Evolutionary conservation across 176 grass and related monocot species (phyloP).

Genomic region (Bothriochloa decipiens): DNA sequence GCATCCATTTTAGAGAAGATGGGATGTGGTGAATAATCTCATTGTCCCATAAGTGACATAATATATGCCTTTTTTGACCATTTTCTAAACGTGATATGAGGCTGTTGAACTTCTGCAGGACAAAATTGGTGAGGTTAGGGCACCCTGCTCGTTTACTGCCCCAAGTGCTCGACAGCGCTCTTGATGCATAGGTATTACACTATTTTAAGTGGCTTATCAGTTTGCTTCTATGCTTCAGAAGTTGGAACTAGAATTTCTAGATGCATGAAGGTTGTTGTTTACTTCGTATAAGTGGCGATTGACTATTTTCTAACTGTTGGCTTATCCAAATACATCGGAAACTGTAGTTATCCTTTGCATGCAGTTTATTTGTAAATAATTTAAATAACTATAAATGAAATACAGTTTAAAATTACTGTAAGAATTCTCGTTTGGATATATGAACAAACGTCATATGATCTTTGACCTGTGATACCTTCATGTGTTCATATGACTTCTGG

Average conservation of each 20-base stretch:
- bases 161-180: conserved; percentile 90
- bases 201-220: conserved; percentile 16
- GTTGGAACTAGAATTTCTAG: conserved; percentile 15
- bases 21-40: conserved; percentile 29
- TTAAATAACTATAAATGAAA: conserved; percentile 28
- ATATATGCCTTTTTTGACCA: conserved; percentile 3
- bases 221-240: conserved; percentile 26
- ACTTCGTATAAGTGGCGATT: conserved; percentile 13
- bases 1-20: conserved; percentile 31
- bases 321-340: conserved; percentile 10
- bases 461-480: conserved; percentile 5
- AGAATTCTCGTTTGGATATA: background rate
- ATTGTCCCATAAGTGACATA: conserved; percentile 10
- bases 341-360: background rate
- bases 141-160: conserved; percentile 97
- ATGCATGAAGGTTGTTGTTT: background rate
- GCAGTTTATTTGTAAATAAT: conserved; percentile 14
- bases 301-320: background rate
- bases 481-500: conserved; percentile 19
- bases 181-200: conserved; percentile 80
- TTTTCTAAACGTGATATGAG: conserved; percentile 14
- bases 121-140: conserved; percentile 91
- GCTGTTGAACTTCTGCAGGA: conserved; percentile 54
- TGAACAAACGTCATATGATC: background rate
- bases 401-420: conserved; percentile 9